Base-by-base conservation (phyloP, 345 rosid genomes). In the Euclidium syriacum region DNA sequence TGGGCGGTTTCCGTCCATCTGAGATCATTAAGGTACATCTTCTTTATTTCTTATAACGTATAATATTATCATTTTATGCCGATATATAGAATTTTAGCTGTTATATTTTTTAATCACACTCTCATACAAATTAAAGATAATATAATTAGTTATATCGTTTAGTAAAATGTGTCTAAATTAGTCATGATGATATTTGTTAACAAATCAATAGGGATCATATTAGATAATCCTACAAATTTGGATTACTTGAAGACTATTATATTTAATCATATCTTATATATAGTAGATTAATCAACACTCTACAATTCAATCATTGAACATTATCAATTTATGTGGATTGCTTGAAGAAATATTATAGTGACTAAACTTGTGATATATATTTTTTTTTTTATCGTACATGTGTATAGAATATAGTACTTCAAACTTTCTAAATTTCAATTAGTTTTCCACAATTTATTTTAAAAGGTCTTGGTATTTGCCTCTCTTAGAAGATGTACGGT, bases 1-100 rank as follows among this genome's bases (percentile, higher is more conserved):
- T 95, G 80, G 99, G 97, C 2, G 99, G 87, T 30, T 95, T 86
- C 62, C 92, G 96, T 6, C 99, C 99, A 8, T 95, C 97, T 15
- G 96, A 90, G 65, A 83, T 95, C 81, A 83, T 95, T 77, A 95
- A 85, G 97, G 99, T 90, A 78, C 38, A 25, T 58, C 26, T 9
- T 20, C 0, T 58, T 12, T 63, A 4, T 39, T 46, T 27, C 19
- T 35, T 54, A 18, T n/a, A 47, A 19, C 15, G 27, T 67, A 36
- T 56, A 23, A n/a, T 0, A 17, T 25, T 48, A 23, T 16, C 3
- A 8, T 11, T 51, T 12, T 14, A 26, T 38, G 26, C n/a, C n/a
- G n/a, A n/a, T 19, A 14, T 20, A 36, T 25, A 38, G 7, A 17
- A 19, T 12, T 50, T 33, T 32, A 4, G n/a, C 24, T 25, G 8